Conservation (phyloP, 78 protist genomes). For the Dictyostelium capitatum region DNA sequence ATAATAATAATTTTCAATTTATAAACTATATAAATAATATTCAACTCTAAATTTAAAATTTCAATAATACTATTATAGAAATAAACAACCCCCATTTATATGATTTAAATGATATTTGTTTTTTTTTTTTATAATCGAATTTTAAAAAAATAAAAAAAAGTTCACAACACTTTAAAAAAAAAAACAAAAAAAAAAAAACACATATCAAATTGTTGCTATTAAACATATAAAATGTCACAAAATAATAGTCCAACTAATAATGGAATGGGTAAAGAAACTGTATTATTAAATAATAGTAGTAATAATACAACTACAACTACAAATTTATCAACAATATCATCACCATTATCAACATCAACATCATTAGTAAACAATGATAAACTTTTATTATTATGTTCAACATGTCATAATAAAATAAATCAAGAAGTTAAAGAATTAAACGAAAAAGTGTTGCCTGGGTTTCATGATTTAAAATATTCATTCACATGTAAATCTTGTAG, state of each 20-base stretch:
- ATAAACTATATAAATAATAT: too few relatives aligned
- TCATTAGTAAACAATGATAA: neutral
- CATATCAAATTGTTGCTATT: too few relatives aligned
- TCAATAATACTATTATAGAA: too few relatives aligned
- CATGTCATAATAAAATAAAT: conserved; percentile 31
- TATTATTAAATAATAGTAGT: neutral
- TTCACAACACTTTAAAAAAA: too few relatives aligned
- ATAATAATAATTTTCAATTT: too few relatives aligned
- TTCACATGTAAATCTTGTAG: conserved; percentile 48
- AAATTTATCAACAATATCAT: neutral
- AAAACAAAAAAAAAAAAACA: too few relatives aligned
- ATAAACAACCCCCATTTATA: too few relatives aligned
- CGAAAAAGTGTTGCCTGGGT: conserved; percentile 68
- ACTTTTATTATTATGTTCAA: conserved; percentile 26
- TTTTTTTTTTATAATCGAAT: too few relatives aligned
- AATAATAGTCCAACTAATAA: neutral
- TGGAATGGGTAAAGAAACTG: neutral
- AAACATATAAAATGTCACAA: neutral
- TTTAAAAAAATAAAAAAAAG: too few relatives aligned
- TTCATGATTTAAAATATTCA: conserved; percentile 66
- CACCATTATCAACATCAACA: neutral
- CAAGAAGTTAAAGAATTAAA: conserved; percentile 68
- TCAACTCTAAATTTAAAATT: too few relatives aligned
- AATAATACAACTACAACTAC: neutral
- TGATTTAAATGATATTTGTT: too few relatives aligned